Evolutionary conservation across 345 rosid genomes (phyloP).

Genomic region (Eutrema japonicum): DNA sequence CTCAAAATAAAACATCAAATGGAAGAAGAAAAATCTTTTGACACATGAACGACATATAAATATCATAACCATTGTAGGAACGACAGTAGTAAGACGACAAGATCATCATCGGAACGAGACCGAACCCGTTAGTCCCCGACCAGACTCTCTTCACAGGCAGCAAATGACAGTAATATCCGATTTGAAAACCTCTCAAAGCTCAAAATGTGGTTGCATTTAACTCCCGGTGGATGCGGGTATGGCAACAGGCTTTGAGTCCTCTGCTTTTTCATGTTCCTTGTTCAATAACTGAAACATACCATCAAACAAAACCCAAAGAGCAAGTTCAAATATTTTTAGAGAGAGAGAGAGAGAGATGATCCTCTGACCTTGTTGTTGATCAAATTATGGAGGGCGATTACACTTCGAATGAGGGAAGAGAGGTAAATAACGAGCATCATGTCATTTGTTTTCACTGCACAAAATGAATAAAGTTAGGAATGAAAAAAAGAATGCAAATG

Average conservation of each 20-base stretch:
- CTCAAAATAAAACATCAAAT: background rate
- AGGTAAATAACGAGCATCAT: conserved; percentile 49
- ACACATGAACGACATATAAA: background rate
- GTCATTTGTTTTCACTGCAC: conserved; percentile 48
- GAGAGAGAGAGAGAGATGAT: background rate
- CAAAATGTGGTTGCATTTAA: conserved; percentile 11
- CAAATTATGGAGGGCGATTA: conserved; percentile 85
- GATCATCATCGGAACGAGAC: conserved; percentile 26
- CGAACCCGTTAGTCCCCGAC: conserved; percentile 4
- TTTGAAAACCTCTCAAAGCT: background rate
- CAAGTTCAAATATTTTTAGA: background rate
- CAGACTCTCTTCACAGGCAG: conserved; percentile 12
- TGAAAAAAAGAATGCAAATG: background rate
- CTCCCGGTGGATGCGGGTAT: conserved; percentile 42
- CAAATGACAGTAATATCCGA: background rate
- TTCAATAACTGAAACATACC: conserved; percentile 62
- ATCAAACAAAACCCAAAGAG: conserved; percentile 7
- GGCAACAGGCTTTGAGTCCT: conserved; percentile 65
- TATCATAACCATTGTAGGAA: conserved; percentile 24
- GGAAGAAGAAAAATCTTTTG: background rate
- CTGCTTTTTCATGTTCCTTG: conserved; percentile 87
- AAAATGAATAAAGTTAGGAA: conserved; percentile 18
- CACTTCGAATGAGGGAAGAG: conserved; percentile 45
- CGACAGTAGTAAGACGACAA: conserved; percentile 9
- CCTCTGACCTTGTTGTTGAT: conserved; percentile 81